A percentile compares a stretch with the other conserved stretches of the same genome.
Conservation (phyloP, 202 grass and related monocot species). For the Schoenoplectus triqueter region DNA sequence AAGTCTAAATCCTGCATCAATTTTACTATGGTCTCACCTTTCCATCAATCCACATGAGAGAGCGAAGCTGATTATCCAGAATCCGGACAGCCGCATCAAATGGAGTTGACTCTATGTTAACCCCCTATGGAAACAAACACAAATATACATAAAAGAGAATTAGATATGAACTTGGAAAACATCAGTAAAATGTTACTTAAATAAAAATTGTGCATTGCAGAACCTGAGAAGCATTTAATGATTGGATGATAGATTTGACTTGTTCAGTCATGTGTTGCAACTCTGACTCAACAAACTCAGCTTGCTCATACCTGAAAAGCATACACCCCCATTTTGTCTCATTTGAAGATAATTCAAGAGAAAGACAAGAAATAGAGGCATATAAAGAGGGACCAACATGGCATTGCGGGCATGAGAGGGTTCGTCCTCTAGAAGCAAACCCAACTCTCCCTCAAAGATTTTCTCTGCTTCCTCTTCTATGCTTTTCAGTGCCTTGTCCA, state of each 20-base stretch:
- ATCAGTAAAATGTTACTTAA: conserved; percentile 22
- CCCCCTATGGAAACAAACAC: conserved; percentile 58
- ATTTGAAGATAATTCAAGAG: conserved; percentile 7
- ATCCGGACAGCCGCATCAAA: conserved; percentile 96
- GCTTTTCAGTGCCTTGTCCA: conserved; percentile 92
- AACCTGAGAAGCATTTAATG: conserved; percentile 89
- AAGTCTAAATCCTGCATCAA: conserved; percentile 22
- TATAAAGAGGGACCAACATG: conserved; percentile 66
- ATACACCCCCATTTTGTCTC: conserved; percentile 5
- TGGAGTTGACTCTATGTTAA: conserved; percentile 59
- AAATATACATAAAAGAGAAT: conserved; percentile 35
- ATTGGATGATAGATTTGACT: conserved; percentile 97
- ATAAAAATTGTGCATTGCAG: conserved; percentile 9
- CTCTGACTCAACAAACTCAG: conserved; percentile 82
- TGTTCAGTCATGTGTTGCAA: conserved; percentile 97
- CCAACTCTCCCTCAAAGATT: conserved; percentile 82
- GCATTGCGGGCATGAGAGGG: conserved; percentile 81
- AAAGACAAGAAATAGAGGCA: conserved; percentile 12
- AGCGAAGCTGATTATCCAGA: conserved; percentile 94
- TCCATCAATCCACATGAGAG: conserved; percentile 97
- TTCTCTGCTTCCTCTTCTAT: conserved; percentile 96
- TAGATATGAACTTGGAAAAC: conserved; percentile 1
- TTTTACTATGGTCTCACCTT: conserved; percentile 55
- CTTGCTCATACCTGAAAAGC: conserved; percentile 76
- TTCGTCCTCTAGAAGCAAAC: conserved; percentile 89